Evolutionary conservation across 345 rosid genomes (phyloP).

Genomic region (Luvunga scandens): DNA sequence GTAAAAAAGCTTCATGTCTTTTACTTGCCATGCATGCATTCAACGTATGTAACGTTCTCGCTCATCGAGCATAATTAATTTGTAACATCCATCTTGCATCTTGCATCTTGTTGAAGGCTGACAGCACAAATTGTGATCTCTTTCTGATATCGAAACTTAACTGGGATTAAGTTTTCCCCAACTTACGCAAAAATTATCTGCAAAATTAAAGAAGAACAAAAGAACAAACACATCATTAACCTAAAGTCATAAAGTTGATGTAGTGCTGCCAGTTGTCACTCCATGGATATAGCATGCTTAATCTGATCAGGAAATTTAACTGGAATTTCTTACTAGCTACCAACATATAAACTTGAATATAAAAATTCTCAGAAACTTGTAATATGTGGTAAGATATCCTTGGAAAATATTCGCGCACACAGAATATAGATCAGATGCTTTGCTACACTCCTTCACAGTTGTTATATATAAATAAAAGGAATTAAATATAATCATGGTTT

Average conservation of each 20-base stretch:
- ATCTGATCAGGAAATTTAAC: not conserved
- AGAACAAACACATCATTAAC: not conserved
- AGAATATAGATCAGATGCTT: not conserved
- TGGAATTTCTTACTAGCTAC: not conserved
- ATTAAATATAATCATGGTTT: not conserved
- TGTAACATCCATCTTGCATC: too few species aligned
- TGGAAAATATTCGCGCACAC: not conserved
- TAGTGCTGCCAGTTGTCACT: too few species aligned
- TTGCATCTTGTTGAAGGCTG: not conserved
- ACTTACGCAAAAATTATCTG: too few species aligned
- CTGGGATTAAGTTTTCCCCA: too few species aligned
- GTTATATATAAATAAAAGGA: not conserved
- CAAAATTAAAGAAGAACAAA: too few species aligned
- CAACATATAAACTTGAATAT: too few species aligned
- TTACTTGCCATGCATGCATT: not conserved
- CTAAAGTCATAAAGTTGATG: not conserved
- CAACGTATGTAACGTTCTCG: not conserved
- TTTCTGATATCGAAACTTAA: too few species aligned
- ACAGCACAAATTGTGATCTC: not conserved
- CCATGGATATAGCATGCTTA: too few species aligned
- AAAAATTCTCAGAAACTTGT: not conserved
- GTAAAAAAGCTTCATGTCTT: not conserved
- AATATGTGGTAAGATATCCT: not conserved
- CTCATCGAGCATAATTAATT: not conserved
- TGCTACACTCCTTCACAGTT: not conserved